Base-by-base conservation (phyloP, 2,329 filamentous ascomycete genomes). In the Penicillium hesseltinei region DNA sequence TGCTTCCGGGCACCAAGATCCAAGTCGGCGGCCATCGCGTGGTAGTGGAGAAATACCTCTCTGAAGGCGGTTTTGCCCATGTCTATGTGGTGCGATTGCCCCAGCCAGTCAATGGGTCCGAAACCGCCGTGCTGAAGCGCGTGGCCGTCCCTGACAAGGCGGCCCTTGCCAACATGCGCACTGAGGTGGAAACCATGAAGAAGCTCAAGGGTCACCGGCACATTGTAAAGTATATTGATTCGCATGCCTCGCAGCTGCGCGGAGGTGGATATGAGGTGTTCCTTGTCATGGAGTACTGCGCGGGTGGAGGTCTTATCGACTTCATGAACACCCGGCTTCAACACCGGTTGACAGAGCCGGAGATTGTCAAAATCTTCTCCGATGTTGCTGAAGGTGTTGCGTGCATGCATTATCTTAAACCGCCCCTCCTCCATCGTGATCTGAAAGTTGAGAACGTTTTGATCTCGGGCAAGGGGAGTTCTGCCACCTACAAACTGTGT, bases 151-250 rank as follows among this genome's bases (percentile, higher is more conserved):
- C 94, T 33, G 94, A 99, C 77, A 97, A 96, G 82, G 90, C 96
- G 63, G 86, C 93, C 57, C 81, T 99, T 77, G 90, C 91, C 62
- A 92, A 90, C 75, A 97, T 99, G 94, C 88, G 94, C 75, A 97
- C 88, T 65, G 94, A 99, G 81, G 94, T 99, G 67, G 94, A 99
- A 80, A 99, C 94, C 15, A 99, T 99, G 94, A 99, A 99, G 86
- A 92, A 94, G 77, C 83, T 99, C 68, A 96, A 96, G 81, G 94
- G 94, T 56, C 94, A 97, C 82, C 87, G 88, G 62, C 89, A 94
- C 68, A 97, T 99, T 71, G 94, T 99, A 69, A 97, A 89, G 58
- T 99, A 99, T 78, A 92, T 97, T 74, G 94, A 99, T 80, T 97
- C 93, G 64, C 94, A 99, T 77, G 94, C 94, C 38, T 97, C 92